These are phyloP conservation scores for Symbiodinium pilosum DNA, from an alignment of 73 alveolate species.

Conservation along the genomic window DNA sequence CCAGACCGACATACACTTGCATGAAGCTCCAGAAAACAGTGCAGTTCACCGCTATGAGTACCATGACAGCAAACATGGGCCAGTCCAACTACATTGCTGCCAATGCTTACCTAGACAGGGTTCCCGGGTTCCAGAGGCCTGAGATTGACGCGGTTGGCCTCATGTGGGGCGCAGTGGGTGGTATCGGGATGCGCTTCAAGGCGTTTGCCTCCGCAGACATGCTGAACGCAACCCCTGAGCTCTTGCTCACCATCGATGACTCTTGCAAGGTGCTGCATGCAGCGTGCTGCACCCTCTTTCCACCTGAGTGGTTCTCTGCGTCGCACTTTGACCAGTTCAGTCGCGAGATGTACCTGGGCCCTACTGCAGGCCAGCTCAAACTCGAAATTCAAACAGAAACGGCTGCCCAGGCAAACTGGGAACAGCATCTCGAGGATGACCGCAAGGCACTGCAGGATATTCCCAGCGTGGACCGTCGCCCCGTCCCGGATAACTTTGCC, in stretches of 20 bases:
- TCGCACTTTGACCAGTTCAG: conserved; percentile 66
- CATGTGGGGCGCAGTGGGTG: conserved; percentile 93
- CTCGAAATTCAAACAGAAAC: conserved; percentile 19
- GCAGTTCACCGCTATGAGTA: conserved; percentile 78
- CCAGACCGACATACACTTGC: not conserved
- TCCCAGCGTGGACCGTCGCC: conserved; percentile 67
- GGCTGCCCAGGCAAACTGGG: conserved; percentile 22
- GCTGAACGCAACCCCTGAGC: conserved; percentile 55
- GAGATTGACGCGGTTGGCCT: conserved; percentile 74
- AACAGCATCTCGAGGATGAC: conserved; percentile 35
- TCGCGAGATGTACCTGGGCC: conserved; percentile 33
- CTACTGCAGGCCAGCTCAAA: conserved; percentile 56
- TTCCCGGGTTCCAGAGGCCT: conserved; percentile 37
- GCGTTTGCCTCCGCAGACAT: conserved; percentile 78
- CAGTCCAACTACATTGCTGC: conserved; percentile 87
- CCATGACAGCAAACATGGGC: conserved; percentile 91
- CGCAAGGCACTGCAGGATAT: conserved; percentile 57
- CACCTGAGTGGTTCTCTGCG: conserved; percentile 83
- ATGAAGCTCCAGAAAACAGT: conserved; percentile 65
- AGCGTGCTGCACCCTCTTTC: conserved; percentile 56
- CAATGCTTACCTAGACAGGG: conserved; percentile 53
- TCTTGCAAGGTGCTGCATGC: conserved; percentile 60
- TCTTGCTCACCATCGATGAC: conserved; percentile 50
- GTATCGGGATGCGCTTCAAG: conserved; percentile 88
- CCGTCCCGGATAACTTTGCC: conserved; percentile 67